Conservation (phyloP, 495 filamentous ascomycete genomes). For the Evansstolkia leycettana region DNA sequence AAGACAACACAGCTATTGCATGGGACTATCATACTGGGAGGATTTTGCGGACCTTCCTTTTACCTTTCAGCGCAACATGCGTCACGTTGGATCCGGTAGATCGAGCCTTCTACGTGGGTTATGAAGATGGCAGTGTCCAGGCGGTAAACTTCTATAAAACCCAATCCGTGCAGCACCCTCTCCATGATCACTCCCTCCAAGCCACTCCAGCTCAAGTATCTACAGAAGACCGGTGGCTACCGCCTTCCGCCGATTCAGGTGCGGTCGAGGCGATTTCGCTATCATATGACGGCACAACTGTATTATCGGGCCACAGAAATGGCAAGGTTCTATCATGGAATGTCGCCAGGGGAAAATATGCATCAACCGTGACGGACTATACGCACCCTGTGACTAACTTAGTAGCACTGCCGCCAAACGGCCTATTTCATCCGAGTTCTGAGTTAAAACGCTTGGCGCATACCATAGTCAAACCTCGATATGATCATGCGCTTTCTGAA, state of each 20-base stretch:
- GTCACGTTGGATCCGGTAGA: conserved; percentile 72
- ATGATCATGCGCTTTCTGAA: conserved; percentile 31
- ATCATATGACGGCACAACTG: conserved; percentile 68
- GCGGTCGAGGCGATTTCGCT: conserved; percentile 49
- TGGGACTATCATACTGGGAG: conserved; percentile 81
- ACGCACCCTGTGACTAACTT: conserved; percentile 73
- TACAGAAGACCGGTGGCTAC: conserved; percentile 44
- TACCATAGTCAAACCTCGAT: conserved; percentile 60
- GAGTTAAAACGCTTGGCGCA: conserved; percentile 37
- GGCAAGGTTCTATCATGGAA: conserved; percentile 77
- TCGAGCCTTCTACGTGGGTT: conserved; percentile 68
- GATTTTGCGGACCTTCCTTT: conserved; percentile 64
- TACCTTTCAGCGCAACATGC: conserved; percentile 58
- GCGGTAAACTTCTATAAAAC: conserved; percentile 63
- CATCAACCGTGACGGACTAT: conserved; percentile 49
- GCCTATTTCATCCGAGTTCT: conserved; percentile 33
- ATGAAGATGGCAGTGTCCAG: conserved; percentile 74
- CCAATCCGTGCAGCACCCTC: conserved; percentile 32
- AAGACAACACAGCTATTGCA: conserved; percentile 69
- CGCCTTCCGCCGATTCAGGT: conserved; percentile 47
- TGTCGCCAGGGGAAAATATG: conserved; percentile 50
- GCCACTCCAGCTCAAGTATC: conserved; percentile 47
- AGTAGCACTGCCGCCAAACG: conserved; percentile 48
- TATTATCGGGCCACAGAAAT: conserved; percentile 70
- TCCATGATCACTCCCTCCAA: conserved; percentile 42